Evolutionary conservation across 495 filamentous ascomycete species (phyloP), one percentile per base, ranked within the genome.

Genomic region (Lophiostoma macrostomum): DNA sequence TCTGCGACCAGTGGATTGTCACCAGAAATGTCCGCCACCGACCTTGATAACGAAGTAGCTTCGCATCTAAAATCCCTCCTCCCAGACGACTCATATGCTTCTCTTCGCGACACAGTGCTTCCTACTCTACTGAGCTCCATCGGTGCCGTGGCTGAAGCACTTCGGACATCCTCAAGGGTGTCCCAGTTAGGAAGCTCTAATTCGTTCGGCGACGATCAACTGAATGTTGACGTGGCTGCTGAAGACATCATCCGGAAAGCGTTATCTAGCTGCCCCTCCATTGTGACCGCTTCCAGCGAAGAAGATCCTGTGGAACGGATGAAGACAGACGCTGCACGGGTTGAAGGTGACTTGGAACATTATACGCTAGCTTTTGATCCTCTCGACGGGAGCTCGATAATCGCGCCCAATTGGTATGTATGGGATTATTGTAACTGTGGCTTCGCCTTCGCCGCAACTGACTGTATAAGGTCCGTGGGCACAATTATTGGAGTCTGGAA

Each of bases 351-450:
- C n/a, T n/a, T 25, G 22, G 75, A 78, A 41, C 54, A 69, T n/a
- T 79, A 79, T 62, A 75, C 76, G 0, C 47, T 78, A n/a, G 77
- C 74, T 2, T 80, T 80, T 57, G 76, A 80, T 53, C 76, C 77
- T 18, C 69, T 79, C 0, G 77, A 80, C 49, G 75, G 77, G 7
- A 73, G 70, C 64, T 78, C 74, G 25, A 79, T 79, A 56, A 77
- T 78, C 40, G 69, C 69, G 7, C 68, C 77, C 0, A 79, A 80
- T 39, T 79, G 75, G 74, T n/a, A n/a, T n/a, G n/a, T n/a, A n/a
- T n/a, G n/a, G n/a, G n/a, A n/a, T n/a, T n/a, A n/a, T n/a, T n/a
- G n/a, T n/a, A n/a, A n/a, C n/a, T n/a, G n/a, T n/a, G n/a, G n/a
- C n/a, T n/a, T n/a, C n/a, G n/a, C n/a, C n/a, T n/a, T n/a, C n/a